phyloP scores from a whole-genome alignment of 495 filamentous ascomycete genomes.

The Neurospora sp. region DNA sequence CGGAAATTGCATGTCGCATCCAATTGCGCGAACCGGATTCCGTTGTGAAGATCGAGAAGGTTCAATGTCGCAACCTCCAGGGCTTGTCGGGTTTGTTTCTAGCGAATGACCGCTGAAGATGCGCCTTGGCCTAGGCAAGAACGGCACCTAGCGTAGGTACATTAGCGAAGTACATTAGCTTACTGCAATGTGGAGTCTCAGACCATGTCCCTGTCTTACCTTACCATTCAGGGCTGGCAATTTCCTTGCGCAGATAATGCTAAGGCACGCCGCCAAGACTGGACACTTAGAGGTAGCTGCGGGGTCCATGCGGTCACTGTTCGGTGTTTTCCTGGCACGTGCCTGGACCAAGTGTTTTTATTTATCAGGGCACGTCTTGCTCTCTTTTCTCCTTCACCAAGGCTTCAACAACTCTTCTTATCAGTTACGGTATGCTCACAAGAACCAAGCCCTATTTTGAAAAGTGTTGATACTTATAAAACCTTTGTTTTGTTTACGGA shows the following conservation, averaged over 20 bases:
- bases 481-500: neutral
- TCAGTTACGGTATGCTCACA: neutral
- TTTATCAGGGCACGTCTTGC: too few species aligned
- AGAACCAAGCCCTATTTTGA: neutral
- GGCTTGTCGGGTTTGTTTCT: neutral
- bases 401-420: neutral
- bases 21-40: neutral
- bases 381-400: neutral
- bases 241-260: neutral
- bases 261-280: neutral
- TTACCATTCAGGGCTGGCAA: neutral
- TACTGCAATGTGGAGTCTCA: neutral
- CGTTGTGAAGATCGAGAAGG: neutral
- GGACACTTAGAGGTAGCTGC: neutral
- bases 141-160: neutral
- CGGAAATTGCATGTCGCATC: neutral
- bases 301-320: neutral
- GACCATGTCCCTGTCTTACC: neutral
- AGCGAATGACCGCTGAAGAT: neutral
- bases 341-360: neutral
- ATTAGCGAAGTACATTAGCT: neutral
- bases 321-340: neutral
- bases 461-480: neutral
- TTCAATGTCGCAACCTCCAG: neutral
- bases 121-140: neutral